Base-by-base conservation (phyloP, 2,329 filamentous ascomycete genomes). In the Ceratocystis papillata region DNA sequence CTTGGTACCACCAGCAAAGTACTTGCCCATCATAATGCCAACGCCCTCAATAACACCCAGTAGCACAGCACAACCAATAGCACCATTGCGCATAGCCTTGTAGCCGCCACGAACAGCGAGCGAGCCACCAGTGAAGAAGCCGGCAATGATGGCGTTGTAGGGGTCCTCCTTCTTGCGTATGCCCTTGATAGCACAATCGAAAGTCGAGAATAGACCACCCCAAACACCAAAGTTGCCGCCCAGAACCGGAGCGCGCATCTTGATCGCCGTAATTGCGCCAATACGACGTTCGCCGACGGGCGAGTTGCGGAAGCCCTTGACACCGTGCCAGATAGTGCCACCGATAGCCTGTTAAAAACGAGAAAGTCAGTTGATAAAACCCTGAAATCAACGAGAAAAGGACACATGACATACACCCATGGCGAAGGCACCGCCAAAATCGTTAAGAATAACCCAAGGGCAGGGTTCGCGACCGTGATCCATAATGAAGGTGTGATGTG, bases 141-240 rank as follows among this genome's bases (percentile, higher is more conserved):
- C 94, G 53, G 93, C 94, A 72, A 93, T 95, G 75, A 99, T 97
- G 73, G 92, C 91, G 79, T 97, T 97, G 80, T 91, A 97, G 15
- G 94, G 91, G 75, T 97, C 94, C 77, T 99, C 94, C 86, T 96
- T 97, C 82, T 94, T 90, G 70, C 91, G 81, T 66, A 93, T 80
- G 67, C 93, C 93, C 82, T 97, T 99, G 69, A 96, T 89, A 25
- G 92, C 89, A 80, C 94, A 99, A 79, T 99, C 94, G 74, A 93
- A 97, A 69, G 90, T 95, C 72, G 87, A 90, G 81, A 97, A 97
- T 67, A 97, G 80, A 70, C 94, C 94, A 74, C 94, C 93, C 93
- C 94, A 97, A 67, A 96, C 90, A 72, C 93, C 93, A 73, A 97
- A 99, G 81, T 99, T 99, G 73, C 94, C 94, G 73, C 94, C 94